phyloP scores from a whole-genome alignment of 805 yeast genomes.

The Lipomyces sp. region DNA sequence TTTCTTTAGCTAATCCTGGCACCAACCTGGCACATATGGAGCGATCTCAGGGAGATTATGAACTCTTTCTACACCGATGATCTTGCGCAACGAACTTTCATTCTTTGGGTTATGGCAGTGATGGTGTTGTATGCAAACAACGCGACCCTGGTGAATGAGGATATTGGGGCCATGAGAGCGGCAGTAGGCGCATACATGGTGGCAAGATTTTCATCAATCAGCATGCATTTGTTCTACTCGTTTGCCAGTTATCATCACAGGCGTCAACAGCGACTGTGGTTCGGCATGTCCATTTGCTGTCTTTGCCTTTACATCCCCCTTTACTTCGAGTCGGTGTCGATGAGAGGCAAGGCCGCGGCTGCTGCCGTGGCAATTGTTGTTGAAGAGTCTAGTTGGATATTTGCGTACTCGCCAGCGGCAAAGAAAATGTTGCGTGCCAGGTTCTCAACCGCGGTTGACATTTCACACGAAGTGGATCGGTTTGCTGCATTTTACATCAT shows the following conservation, averaged over 20 bases:
- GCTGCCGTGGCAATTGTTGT: conserved; percentile 43
- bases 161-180: conserved; percentile 42
- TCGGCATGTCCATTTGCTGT: conserved; percentile 17
- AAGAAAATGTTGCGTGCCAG: conserved; percentile 45
- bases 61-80: conserved; percentile 63
- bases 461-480: conserved; percentile 66
- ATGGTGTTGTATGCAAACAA: conserved; percentile 53
- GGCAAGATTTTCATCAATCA: conserved; percentile 44
- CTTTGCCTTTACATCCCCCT: conserved; percentile 41
- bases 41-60: conserved; percentile 61
- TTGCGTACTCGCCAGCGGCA: conserved; percentile 48
- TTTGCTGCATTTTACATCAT: conserved; percentile 56
- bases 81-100: conserved; percentile 50
- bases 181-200: conserved; percentile 50
- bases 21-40: conserved; percentile 65
- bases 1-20: conserved; percentile 40
- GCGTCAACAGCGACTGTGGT: conserved; percentile 48
- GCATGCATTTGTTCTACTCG: conserved; percentile 43
- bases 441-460: conserved; percentile 58
- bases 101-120: conserved; percentile 52
- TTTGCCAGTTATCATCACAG: conserved; percentile 46
- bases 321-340: conserved; percentile 39
- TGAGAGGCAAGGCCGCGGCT: conserved; percentile 48
- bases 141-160: conserved; percentile 42
- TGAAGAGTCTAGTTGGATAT: conserved; percentile 43